Evolutionary conservation across 2,329 filamentous ascomycete species (phyloP), one percentile per base, ranked within the genome.

Genomic region (Talaromyces sp.): DNA sequence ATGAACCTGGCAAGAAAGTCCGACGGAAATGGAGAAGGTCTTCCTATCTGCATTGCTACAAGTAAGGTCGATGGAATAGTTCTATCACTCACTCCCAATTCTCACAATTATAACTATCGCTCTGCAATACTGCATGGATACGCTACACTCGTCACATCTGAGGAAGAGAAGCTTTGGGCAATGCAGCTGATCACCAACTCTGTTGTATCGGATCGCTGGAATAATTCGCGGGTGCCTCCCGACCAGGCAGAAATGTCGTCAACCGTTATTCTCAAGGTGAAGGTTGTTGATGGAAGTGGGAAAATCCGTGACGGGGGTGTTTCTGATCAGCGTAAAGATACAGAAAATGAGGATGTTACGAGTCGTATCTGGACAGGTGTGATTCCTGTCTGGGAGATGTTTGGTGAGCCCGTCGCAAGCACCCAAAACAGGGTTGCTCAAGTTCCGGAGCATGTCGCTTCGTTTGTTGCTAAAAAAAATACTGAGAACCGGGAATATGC

Each of bases 101-200:
- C 83, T 54, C 90, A 95, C 77, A 89, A 84, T 75, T 92, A 90
- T 78, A 93, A 95, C 77, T 96, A 94, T 76, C 89, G 90, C 57
- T 90, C 86, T 36, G 89, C 88, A 10, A 77, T 91, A 7, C 78
- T 94, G 11, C 91, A 93, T 66, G 91, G 91, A 1, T 83, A 86
- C 68, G 91, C 87, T 0, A 78, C 73, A 8, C 71, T 87, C 1
- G 88, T 96, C 7, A 82, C 83, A 2, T 83, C 88, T 55, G 70
- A 74, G 0, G 82, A 80, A 2, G 91, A 96, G 76, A 89, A 89
- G 67, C 68, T 89, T 5, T 94, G 83, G 75, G 90, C 90, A 7
- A 88, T 96, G 85, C 75, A 86, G 62, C 76, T 89, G 52, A 87
- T 96, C 68, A 95, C 90, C 2, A 82, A 96, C 69, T 80, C 82